Conservation (phyloP, 2,329 filamentous ascomycete species). For the Knufia petricola region DNA sequence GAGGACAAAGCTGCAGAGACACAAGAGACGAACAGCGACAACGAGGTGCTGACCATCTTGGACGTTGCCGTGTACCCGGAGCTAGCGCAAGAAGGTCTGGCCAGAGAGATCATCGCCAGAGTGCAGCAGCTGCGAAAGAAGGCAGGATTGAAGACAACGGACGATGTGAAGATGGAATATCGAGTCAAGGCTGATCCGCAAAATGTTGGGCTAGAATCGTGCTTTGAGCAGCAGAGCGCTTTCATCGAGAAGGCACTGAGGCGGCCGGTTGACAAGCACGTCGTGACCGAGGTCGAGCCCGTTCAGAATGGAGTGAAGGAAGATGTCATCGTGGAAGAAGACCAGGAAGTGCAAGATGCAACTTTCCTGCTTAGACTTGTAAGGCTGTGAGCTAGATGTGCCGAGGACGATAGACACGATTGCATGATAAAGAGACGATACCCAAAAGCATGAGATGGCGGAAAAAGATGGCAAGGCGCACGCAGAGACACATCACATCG, state of each 20-base stretch:
- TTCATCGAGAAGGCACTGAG: slow-evolving; percentile 69
- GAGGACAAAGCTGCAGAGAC: slow-evolving; percentile 61
- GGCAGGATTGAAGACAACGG: slow-evolving; percentile 78
- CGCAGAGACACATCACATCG: too few species aligned
- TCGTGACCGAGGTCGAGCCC: slow-evolving; percentile 46
- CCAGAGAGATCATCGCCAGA: slow-evolving; percentile 83
- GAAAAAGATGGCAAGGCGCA: too few species aligned
- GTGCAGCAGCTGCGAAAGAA: slow-evolving; percentile 91
- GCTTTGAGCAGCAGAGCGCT: slow-evolving; percentile 58
- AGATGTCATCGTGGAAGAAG: slow-evolving; percentile 65
- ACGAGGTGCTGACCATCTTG: slow-evolving; percentile 85
- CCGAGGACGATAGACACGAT: slow-evolving; percentile 1
- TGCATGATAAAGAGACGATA: slow-evolving; percentile 1
- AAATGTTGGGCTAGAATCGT: slow-evolving; percentile 58
- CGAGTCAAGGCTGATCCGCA: slow-evolving; percentile 70
- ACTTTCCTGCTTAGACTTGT: slow-evolving; percentile 68
- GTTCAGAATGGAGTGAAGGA: slow-evolving; percentile 42
- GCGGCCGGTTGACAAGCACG: slow-evolving; percentile 63
- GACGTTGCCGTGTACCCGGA: slow-evolving; percentile 74
- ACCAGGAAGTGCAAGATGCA: slow-evolving; percentile 76
- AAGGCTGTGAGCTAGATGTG: slow-evolving; percentile 47
- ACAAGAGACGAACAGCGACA: slow-evolving; percentile 78
- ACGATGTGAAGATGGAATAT: slow-evolving; percentile 95
- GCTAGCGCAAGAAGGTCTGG: slow-evolving; percentile 77
- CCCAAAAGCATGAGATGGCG: background rate